phyloP scores from a whole-genome alignment of 371 early-diverging fungal species.

The Chytridium lagenaria region DNA sequence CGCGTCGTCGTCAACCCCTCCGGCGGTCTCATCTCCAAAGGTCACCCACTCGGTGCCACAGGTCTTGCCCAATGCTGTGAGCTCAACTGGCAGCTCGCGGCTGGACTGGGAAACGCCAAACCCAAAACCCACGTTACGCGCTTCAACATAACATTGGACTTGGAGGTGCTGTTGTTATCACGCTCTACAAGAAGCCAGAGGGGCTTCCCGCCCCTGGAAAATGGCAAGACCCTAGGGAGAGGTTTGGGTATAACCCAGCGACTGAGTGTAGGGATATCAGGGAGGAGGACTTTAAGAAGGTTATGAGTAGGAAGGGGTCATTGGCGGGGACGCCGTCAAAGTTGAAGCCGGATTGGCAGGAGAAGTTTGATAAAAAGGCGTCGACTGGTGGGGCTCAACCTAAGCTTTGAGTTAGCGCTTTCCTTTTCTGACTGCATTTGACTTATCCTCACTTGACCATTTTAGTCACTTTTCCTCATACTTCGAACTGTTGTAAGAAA shows the following conservation, averaged over 20 bases:
- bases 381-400: too few species aligned
- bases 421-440: too few species aligned
- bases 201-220: constrained; percentile 15
- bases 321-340: constrained; percentile 18
- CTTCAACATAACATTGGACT: constrained; percentile 83
- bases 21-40: too few species aligned
- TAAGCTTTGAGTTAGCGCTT: too few species aligned
- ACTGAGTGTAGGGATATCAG: constrained; percentile 66
- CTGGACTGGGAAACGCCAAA: constrained; percentile 78
- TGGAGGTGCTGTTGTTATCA: too few species aligned
- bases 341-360: constrained; percentile 19
- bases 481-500: too few species aligned
- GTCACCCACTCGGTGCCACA: too few species aligned
- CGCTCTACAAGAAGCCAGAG: constrained; percentile 68
- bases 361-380: constrained; percentile 16
- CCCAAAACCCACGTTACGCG: constrained; percentile 62
- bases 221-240: constrained; percentile 53
- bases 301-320: constrained; percentile 43
- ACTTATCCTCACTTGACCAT: too few species aligned
- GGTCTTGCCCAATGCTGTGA: constrained; percentile 80
- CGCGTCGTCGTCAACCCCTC: too few species aligned
- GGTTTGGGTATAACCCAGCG: constrained; percentile 77
- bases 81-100: constrained; percentile 51
- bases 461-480: too few species aligned
- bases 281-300: constrained; percentile 66